phyloP scores from a whole-genome alignment of 2,329 filamentous ascomycete species.

The Venturia carpophila region DNA sequence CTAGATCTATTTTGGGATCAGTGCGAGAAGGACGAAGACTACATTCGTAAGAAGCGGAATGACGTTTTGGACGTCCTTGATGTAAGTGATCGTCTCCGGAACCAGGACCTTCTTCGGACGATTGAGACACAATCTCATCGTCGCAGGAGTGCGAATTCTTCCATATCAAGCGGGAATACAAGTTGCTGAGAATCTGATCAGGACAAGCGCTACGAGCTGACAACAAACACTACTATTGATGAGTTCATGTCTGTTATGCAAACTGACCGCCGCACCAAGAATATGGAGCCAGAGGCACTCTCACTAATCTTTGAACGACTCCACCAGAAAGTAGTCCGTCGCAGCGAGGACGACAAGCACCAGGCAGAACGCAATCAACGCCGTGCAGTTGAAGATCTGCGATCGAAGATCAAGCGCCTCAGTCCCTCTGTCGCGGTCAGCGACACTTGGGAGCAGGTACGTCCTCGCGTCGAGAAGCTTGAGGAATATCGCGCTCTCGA shows the following conservation, averaged over 20 bases:
- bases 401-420: constrained; percentile 79
- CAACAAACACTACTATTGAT: constrained; percentile 75
- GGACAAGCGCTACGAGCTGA: constrained; percentile 90
- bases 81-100: constrained; percentile 45
- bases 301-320: constrained; percentile 79
- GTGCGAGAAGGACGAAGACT: constrained; percentile 85
- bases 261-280: constrained; percentile 79
- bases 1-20: constrained; percentile 94
- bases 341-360: constrained; percentile 75
- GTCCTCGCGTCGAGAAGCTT: constrained; percentile 66
- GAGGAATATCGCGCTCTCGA: constrained; percentile 78
- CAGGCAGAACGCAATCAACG: constrained; percentile 67
- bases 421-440: constrained; percentile 70
- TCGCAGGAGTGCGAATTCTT: background rate
- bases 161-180: background rate
- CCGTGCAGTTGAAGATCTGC: constrained; percentile 73
- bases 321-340: constrained; percentile 75
- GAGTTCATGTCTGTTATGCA: constrained; percentile 79
- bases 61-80: constrained; percentile 82
- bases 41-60: constrained; percentile 72
- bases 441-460: constrained; percentile 86
- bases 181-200: constrained; percentile 30
- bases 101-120: background rate
- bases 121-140: constrained; percentile 12
- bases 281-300: constrained; percentile 72